phyloP scores from a whole-genome alignment of 345 rosid genomes.

The Fremontodendron californicum region DNA sequence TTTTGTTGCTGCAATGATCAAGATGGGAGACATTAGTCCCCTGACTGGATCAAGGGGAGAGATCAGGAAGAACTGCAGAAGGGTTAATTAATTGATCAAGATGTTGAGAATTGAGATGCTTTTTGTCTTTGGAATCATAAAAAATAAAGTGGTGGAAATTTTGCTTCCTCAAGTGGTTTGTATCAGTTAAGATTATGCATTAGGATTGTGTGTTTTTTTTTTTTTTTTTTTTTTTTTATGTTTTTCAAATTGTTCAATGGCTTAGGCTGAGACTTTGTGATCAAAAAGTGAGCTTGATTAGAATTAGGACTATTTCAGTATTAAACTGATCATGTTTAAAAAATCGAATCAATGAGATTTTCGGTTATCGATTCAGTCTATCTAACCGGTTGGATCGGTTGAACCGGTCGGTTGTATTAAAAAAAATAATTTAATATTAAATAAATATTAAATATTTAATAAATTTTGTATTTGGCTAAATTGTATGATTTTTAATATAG shows the following conservation, averaged over 20 bases:
- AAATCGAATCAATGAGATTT: too few relatives aligned
- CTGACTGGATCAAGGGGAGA: slow-evolving; percentile 76
- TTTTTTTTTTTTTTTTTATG: not conserved
- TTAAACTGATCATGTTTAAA: too few relatives aligned
- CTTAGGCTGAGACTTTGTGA: not conserved
- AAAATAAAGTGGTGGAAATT: not conserved
- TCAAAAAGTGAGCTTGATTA: not conserved
- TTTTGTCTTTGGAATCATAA: not conserved
- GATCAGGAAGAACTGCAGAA: slow-evolving; percentile 67
- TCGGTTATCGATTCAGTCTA: too few relatives aligned
- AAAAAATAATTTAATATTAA: too few relatives aligned
- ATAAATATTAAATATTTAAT: too few relatives aligned
- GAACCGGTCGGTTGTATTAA: too few relatives aligned
- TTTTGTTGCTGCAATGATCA: slow-evolving; percentile 68
- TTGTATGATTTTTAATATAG: too few relatives aligned
- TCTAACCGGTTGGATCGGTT: too few relatives aligned
- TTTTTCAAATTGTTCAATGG: not conserved
- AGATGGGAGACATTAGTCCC: slow-evolving; percentile 74
- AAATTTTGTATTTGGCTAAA: too few relatives aligned
- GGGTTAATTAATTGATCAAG: slow-evolving; percentile 35
- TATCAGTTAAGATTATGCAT: not conserved
- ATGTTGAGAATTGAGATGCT: not conserved
- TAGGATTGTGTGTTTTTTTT: not conserved
- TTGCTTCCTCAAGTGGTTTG: not conserved
- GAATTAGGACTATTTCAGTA: too few relatives aligned